phyloP scores from a whole-genome alignment of 495 filamentous ascomycete species.

The Lasiosphaeria ovina region DNA sequence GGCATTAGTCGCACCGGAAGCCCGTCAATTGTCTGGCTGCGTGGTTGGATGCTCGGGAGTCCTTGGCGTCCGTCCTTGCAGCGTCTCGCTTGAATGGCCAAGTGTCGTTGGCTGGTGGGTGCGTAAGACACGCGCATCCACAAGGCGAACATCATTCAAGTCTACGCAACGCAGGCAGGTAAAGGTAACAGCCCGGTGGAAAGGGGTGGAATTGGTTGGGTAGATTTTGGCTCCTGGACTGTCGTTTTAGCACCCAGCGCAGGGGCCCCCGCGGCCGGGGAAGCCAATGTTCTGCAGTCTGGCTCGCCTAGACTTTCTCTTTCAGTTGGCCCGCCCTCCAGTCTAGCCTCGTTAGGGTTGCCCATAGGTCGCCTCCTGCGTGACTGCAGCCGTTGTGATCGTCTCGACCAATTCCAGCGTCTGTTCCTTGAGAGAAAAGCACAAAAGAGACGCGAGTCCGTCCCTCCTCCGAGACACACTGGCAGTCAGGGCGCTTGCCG shows the following conservation, averaged over 20 bases:
- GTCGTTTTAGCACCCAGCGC: not conserved
- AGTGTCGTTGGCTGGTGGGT: not conserved
- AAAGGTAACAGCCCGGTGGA: too few species aligned
- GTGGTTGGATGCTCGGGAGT: not conserved
- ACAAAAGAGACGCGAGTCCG: constrained; percentile 9
- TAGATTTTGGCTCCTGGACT: not conserved
- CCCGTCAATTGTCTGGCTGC: not conserved
- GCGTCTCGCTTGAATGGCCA: not conserved
- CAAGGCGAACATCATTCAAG: too few species aligned
- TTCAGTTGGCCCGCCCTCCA: constrained; percentile 4
- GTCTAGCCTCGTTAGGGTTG: not conserved
- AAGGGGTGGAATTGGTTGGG: too few species aligned
- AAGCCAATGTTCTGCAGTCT: not conserved
- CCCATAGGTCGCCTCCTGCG: not conserved
- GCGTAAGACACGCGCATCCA: not conserved
- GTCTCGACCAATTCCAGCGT: constrained; percentile 2
- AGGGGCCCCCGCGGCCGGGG: not conserved
- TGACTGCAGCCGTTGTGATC: not conserved
- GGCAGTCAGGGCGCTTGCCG: not conserved
- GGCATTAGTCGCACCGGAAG: too few species aligned
- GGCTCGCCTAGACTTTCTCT: not conserved
- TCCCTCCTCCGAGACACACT: constrained; percentile 14
- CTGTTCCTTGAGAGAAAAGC: constrained; percentile 9
- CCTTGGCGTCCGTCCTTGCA: constrained; percentile 1
- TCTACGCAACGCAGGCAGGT: too few species aligned